Base-by-base conservation (phyloP, 2,329 filamentous ascomycete genomes). In the Periconia sp. region DNA sequence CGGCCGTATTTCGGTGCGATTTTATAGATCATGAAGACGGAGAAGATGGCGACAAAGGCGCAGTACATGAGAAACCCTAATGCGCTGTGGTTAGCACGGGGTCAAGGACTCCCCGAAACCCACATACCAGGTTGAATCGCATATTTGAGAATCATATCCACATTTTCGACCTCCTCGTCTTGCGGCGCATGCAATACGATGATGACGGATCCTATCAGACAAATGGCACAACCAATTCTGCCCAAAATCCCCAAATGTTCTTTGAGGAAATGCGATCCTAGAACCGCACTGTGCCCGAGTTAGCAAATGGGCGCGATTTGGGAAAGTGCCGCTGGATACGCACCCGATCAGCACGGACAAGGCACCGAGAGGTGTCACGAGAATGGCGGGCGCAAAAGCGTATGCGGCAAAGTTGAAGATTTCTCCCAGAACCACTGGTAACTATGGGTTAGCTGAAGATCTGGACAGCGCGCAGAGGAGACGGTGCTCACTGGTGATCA, bases 371-470 rank as follows among this genome's bases (percentile, higher is more conserved):
- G 94, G 94, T 6, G 94, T 99, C 41, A 99, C 94, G 49, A 99
- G 83, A 75, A 99, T 99, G n/a, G 94, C 95, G 41, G 94, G 94
- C 61, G 94, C 94, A 76, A 97, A 99, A 8, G 94, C 94, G 73
- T 99, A 99, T 57, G 94, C 94, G 47, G 92, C 92, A 73, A 99
- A 99, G 76, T 99, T 99, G 77, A 92, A 95, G 54, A 97, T 80
- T 77, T 99, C 94, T 70, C 94, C 94, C 43, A 95, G 77, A 56
- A 92, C 89, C 85, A 99, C 91, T 96, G 66, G 50, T 50, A 27
- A 3, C 23, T 8, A 47, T 54, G 47, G 42, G 53, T 61, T 52
- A 72, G 68, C 41, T 31, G 20, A 37, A 37, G n/a, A 30, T 18
- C 33, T 40, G 10, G 11, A n/a, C 15, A 2, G 37, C 8, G 19